Conservation (phyloP, 2,329 filamentous ascomycete genomes). For the Epicoccum sorghinum region DNA sequence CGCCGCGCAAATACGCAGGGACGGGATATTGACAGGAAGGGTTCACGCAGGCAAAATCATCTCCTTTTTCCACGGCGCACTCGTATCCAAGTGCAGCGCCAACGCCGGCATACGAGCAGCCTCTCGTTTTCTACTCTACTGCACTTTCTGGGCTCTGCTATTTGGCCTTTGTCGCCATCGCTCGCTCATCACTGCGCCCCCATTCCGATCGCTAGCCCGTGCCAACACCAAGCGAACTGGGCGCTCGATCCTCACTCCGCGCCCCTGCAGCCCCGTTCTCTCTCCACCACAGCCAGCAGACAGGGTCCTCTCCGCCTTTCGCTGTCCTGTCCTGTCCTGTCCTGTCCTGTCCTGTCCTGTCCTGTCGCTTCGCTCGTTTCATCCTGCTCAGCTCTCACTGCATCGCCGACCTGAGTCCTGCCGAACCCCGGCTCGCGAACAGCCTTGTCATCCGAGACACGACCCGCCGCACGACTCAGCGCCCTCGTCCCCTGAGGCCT, state of each 20-base stretch:
- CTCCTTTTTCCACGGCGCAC: background rate
- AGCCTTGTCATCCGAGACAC: conserved; percentile 29
- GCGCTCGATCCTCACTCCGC: conserved; percentile 27
- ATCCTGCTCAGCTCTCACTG: conserved; percentile 19
- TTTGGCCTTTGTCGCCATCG: conserved; percentile 6
- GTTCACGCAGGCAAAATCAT: conserved; percentile 4
- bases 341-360: conserved; percentile 16
- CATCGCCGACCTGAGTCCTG: conserved; percentile 12
- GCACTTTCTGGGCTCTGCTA: background rate
- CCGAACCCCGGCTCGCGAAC: conserved; percentile 11
- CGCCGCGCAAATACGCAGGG: conserved; percentile 14
- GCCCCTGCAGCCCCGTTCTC: conserved; percentile 27
- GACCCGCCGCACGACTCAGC: conserved; percentile 16
- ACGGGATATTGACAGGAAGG: conserved; percentile 13
- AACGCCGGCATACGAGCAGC: background rate
- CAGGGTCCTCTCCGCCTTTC: conserved; percentile 28
- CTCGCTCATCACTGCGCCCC: conserved; percentile 13
- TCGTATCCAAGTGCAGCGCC: background rate
- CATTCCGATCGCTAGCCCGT: conserved; percentile 32
- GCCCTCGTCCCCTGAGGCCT: conserved; percentile 30
- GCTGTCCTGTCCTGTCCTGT: conserved; percentile 25
- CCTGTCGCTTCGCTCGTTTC: conserved; percentile 34
- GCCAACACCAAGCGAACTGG: conserved; percentile 15
- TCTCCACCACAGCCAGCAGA: conserved; percentile 28
- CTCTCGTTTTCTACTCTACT: background rate